A percentile compares a stretch with the other conserved stretches of the same genome.
These are phyloP conservation scores for Trichophyton mentagrophytes DNA, from an alignment of 2,329 filamentous ascomycete species.

Conservation along the genomic window DNA sequence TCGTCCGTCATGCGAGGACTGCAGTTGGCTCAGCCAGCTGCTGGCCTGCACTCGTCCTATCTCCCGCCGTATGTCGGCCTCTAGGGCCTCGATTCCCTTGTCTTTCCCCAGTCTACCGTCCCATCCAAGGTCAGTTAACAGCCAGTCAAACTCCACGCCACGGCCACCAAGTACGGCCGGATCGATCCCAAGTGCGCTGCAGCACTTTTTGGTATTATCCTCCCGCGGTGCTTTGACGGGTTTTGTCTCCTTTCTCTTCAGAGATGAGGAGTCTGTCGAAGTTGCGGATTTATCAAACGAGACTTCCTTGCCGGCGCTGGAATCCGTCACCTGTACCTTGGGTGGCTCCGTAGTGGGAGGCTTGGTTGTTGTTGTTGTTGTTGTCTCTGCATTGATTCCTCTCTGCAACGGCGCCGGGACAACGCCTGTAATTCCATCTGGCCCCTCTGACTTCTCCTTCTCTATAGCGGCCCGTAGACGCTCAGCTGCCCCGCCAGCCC, in stretches of 20 bases:
- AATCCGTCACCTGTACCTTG: constrained; percentile 29
- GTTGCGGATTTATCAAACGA: constrained; percentile 11
- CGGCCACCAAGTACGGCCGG: constrained; percentile 60
- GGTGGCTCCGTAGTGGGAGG: constrained; percentile 24
- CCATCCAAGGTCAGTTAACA: constrained; percentile 82
- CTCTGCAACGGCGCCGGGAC: constrained; percentile 58
- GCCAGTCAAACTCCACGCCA: constrained; percentile 66
- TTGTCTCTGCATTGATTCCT: constrained; percentile 19
- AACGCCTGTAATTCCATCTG: constrained; percentile 81
- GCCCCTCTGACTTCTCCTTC: constrained; percentile 47
- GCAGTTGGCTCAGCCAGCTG: constrained; percentile 71
- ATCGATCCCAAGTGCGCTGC: constrained; percentile 66
- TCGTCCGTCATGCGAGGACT: constrained; percentile 81
- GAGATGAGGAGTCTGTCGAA: constrained; percentile 9
- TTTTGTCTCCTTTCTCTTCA: constrained; percentile 11
- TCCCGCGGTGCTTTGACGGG: constrained; percentile 46
- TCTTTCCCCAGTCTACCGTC: constrained; percentile 62
- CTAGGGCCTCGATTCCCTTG: constrained; percentile 66
- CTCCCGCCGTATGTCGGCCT: constrained; percentile 72
- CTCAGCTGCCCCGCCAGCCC: constrained; percentile 74
- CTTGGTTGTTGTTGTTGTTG: constrained; percentile 12
- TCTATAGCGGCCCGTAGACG: constrained; percentile 53
- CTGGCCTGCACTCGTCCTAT: constrained; percentile 83
- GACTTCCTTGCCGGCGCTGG: constrained; percentile 17
- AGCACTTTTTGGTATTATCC: constrained; percentile 66